A percentile compares a stretch with the other conserved stretches of the same genome.
Evolutionary conservation across 1,284 basidiomycete species (phyloP).

Genomic region (Puccinia horiana): DNA sequence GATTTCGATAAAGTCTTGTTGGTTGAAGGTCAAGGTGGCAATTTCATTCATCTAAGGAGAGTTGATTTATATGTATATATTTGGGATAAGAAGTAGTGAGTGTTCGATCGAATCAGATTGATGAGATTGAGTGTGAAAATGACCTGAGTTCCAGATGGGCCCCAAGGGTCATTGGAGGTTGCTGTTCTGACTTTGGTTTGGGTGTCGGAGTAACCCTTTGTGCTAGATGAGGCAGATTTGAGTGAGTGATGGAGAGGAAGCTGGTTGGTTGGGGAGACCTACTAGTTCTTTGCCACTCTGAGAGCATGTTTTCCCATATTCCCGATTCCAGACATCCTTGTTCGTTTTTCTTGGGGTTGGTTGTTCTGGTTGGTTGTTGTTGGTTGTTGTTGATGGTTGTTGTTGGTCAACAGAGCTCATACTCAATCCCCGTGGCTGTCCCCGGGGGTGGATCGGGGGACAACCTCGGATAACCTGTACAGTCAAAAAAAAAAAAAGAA

Average conservation of each 20-base stretch:
- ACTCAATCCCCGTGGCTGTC: neutral
- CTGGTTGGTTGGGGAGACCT: neutral
- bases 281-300: constrained; percentile 84
- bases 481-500: neutral
- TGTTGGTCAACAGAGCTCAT: neutral
- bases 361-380: neutral
- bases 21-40: constrained; percentile 95
- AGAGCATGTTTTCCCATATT: constrained; percentile 70
- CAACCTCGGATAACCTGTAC: neutral
- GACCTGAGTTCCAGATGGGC: constrained; percentile 84
- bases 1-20: constrained; percentile 99
- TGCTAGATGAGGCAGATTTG: constrained; percentile 57
- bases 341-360: neutral
- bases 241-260: neutral
- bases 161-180: constrained; percentile 99
- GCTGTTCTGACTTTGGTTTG: constrained; percentile 96
- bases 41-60: constrained; percentile 83
- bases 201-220: constrained; percentile 84
- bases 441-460: neutral
- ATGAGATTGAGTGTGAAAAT: neutral
- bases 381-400: neutral
- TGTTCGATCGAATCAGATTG: neutral
- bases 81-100: neutral
- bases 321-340: constrained; percentile 48
- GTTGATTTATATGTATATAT: neutral